Base-by-base conservation (phyloP, 208 protist species). In the Phytomonas francai region DNA sequence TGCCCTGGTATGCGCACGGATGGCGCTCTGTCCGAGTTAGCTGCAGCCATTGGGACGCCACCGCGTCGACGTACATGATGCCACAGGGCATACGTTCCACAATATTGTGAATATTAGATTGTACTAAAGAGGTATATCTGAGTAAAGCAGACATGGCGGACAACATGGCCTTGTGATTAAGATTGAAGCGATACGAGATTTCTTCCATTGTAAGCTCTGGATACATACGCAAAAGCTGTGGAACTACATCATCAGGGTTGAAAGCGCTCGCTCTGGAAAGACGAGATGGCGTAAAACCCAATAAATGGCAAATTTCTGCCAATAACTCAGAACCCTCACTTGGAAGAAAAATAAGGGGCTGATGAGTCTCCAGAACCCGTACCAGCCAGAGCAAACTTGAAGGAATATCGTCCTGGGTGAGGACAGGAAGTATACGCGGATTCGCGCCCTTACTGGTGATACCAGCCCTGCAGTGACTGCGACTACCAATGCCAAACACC, bases 131-230 rank as follows among this genome's bases (percentile, higher is more conserved):
- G 39, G 64, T 65, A 54, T 85, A 86, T 30, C 80, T 75, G 25
- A 95, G 71, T 54, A 95, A 54, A 8, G 86, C 90, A 16, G 85
- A 74, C 72, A 95, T 78, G 8, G 85, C 77, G n/a, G 84, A 78
- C 70, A 91, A 65, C 87, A 95, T 90, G 3, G 84, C 80, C 12
- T 58, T 68, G 33, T 85, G 75, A 2, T 72, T 60, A 0, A 68
- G 42, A 58, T 73, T 74, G 65, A 95, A 85, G 11, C 90, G 90
- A 0, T 67, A 64, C 31, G 74, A 59, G 64, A 86, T 70, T 70
- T 87, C 78, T 14, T 64, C 14, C 28, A 25, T 31, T 0, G 72
- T 72, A 19, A 78, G 31, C 58, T 82, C 61, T 0, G 83, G 73
- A 72, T 87, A 95, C 68, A 93, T 80, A 31, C 32, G 67, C 27